Base-by-base conservation (phyloP, 805 yeast genomes). In the Yamadazyma philogaea region DNA sequence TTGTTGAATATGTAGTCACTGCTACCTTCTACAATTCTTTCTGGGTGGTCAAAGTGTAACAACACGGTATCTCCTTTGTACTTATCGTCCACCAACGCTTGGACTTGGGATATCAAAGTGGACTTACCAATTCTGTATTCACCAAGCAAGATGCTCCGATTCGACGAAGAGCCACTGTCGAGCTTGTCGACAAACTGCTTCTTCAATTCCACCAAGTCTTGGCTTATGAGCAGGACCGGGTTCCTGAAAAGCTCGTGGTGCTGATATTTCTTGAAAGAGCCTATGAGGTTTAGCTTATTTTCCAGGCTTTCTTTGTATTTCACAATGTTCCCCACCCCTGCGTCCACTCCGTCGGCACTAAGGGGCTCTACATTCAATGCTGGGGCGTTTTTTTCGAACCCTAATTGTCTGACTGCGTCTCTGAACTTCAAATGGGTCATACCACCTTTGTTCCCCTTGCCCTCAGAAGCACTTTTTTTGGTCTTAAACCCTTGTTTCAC, bases 121-220 rank as follows among this genome's bases (percentile, higher is more conserved):
- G 91, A 77, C 66, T 89, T 90, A 6, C 97, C 97, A 8, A 77
- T 72, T 37, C 96, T 96, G 34, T 77, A 64, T 42, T 75, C 81
- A 33, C 96, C 96, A 16, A 77, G 59, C n/a, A 87, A 47, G 22
- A 81, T 66, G 22, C 75, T 52, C 52, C 83, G 72, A 55, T 79
- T 83, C 10, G 62, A 49, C 11, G 51, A 53, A 0, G 67, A 36
- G 6, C 60, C 59, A 3, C 14, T 15, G 11, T 62, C 45, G 8
- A 80, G 54, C n/a, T 42, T 42, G 7, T 32, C 20, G 12, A 42
- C 21, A 35, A 80, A 61, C 1, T 64, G 55, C 18, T 64, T 51
- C 10, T 79, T 50, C 20, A 70, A 54, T 15, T 55, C 45, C 4
- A 72, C 61, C 31, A 84, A 75, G 37, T 69, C 70, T 26, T 70